Conservation (phyloP, 2,329 filamentous ascomycete genomes). For the Rhexocercosporidium sp. region DNA sequence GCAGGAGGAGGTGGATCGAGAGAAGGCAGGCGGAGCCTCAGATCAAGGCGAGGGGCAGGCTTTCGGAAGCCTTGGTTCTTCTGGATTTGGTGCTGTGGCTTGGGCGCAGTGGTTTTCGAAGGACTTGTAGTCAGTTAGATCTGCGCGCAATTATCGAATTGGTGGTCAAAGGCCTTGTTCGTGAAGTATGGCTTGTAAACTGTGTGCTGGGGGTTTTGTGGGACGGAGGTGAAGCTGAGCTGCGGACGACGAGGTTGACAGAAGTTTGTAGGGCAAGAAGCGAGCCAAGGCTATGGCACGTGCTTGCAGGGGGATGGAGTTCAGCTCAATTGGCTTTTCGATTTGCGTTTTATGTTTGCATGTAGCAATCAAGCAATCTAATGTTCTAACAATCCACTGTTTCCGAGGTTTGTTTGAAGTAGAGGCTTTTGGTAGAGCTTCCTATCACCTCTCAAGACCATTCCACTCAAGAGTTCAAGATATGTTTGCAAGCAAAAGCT, state of each 20-base stretch:
- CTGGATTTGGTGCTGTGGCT: conserved; percentile 1
- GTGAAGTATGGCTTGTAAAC: conserved; percentile 5
- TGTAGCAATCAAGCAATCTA: not conserved
- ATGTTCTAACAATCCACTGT: not conserved
- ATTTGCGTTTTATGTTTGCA: not conserved
- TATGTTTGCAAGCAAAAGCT: not conserved
- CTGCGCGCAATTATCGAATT: conserved; percentile 30
- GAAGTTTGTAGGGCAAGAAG: conserved; percentile 10
- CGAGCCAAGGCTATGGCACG: conserved; percentile 12
- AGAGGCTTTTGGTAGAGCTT: not conserved
- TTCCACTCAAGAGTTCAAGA: not conserved
- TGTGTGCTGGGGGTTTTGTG: conserved; percentile 24
- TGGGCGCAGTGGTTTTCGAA: conserved; percentile 2
- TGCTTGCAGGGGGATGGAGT: not conserved
- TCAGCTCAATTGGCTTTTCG: too few species aligned
- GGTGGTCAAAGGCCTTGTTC: conserved; percentile 1
- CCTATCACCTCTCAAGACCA: too few species aligned
- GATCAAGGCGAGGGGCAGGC: conserved; percentile 29
- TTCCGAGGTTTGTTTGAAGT: too few species aligned
- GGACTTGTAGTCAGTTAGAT: conserved; percentile 17
- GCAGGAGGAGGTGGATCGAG: conserved; percentile 1
- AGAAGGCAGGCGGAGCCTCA: conserved; percentile 21
- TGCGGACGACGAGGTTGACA: conserved; percentile 21
- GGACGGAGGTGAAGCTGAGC: conserved; percentile 21
- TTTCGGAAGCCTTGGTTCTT: conserved; percentile 13